These are phyloP conservation scores for Leccinum broughii DNA, from an alignment of 768 basidiomycete species.

Conservation along the genomic window DNA sequence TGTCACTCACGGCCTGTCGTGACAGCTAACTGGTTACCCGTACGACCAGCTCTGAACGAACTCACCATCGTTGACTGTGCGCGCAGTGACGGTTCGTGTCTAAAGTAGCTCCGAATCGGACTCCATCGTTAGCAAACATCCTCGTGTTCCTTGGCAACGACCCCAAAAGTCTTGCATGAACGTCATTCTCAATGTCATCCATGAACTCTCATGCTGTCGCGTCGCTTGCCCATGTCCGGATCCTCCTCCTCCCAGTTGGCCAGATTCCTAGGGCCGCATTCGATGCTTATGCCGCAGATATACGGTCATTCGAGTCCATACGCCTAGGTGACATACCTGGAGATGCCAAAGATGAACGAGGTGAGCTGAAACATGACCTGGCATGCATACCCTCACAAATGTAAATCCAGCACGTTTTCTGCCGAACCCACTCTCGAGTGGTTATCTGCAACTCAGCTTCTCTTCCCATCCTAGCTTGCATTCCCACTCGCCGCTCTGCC, in stretches of 20 bases:
- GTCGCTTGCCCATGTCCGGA: slow-evolving; percentile 80
- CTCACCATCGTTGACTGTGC: slow-evolving; percentile 28
- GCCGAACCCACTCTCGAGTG: slow-evolving; percentile 72
- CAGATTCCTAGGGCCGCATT: slow-evolving; percentile 67
- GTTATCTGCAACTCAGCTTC: slow-evolving; percentile 79
- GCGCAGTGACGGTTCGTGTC: slow-evolving; percentile 13
- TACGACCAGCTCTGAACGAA: neutral
- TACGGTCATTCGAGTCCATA: slow-evolving; percentile 71
- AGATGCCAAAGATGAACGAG: slow-evolving; percentile 73
- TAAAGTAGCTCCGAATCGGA: slow-evolving; percentile 14
- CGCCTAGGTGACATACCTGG: slow-evolving; percentile 82
- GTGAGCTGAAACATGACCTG: slow-evolving; percentile 39
- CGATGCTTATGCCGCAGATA: slow-evolving; percentile 70
- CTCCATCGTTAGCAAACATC: neutral
- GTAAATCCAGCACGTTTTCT: slow-evolving; percentile 71
- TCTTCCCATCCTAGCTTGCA: slow-evolving; percentile 72
- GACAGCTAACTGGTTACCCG: slow-evolving; percentile 7
- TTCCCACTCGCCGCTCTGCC: slow-evolving; percentile 64
- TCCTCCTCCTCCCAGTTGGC: slow-evolving; percentile 87
- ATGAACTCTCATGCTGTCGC: slow-evolving; percentile 78
- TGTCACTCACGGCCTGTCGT: slow-evolving; percentile 74
- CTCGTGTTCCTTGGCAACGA: neutral
- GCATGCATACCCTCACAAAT: slow-evolving; percentile 1
- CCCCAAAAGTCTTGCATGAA: slow-evolving; percentile 6
- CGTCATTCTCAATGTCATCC: slow-evolving; percentile 9